A percentile compares a stretch with the other conserved stretches of the same genome.
Evolutionary conservation across 495 filamentous ascomycete genomes (phyloP).

Genomic region (Rostrohypoxylon terebratum): DNA sequence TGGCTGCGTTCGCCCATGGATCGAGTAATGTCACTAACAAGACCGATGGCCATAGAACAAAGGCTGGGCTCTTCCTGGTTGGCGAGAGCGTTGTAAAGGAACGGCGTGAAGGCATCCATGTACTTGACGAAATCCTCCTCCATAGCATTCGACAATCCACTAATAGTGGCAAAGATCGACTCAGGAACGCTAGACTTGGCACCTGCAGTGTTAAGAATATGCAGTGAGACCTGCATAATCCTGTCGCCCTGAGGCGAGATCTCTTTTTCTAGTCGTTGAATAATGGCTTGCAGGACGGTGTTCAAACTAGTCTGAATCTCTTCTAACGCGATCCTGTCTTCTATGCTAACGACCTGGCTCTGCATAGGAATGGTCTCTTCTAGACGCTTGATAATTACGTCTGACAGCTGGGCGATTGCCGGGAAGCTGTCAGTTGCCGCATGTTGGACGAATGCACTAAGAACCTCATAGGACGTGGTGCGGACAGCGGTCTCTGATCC

Average conservation of each 20-base stretch:
- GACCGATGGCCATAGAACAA: constrained; percentile 96
- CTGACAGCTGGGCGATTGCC: constrained; percentile 82
- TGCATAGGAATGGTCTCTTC: constrained; percentile 93
- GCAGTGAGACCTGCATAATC: constrained; percentile 89
- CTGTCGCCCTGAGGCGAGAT: constrained; percentile 90
- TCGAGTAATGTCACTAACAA: constrained; percentile 95
- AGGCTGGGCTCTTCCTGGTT: constrained; percentile 95
- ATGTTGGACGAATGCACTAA: constrained; percentile 91
- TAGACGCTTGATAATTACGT: constrained; percentile 86
- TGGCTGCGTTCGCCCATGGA: constrained; percentile 89
- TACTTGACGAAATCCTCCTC: constrained; percentile 95
- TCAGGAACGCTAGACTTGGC: constrained; percentile 95
- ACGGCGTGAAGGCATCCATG: constrained; percentile 93
- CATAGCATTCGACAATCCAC: constrained; percentile 84
- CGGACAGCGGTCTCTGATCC: constrained; percentile 93
- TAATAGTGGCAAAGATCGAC: constrained; percentile 88
- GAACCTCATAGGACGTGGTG: constrained; percentile 97
- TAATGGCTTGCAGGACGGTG: constrained; percentile 89
- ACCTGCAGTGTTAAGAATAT: constrained; percentile 79
- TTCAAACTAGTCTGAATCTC: constrained; percentile 97
- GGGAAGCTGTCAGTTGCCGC: constrained; percentile 85
- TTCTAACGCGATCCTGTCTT: constrained; percentile 92
- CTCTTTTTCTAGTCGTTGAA: constrained; percentile 91
- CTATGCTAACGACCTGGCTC: constrained; percentile 92
- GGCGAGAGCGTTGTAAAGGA: constrained; percentile 89